These are phyloP conservation scores for Mycosphaerella sp. DNA, from an alignment of 2,329 filamentous ascomycete species.

Conservation along the genomic window DNA sequence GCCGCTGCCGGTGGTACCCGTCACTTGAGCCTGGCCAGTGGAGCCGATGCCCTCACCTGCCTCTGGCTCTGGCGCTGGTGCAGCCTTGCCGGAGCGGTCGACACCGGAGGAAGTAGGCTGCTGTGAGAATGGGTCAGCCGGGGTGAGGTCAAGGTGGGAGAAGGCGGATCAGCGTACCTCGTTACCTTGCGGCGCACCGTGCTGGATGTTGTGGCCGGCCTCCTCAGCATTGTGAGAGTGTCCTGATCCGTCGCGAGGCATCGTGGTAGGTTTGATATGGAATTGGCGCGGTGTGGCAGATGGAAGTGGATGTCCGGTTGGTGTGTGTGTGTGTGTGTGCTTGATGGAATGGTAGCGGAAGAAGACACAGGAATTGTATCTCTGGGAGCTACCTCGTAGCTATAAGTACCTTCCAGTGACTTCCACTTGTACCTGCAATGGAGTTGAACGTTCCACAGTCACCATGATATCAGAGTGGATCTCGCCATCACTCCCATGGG, in stretches of 20 bases:
- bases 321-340: neutral
- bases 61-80: conserved; percentile 35
- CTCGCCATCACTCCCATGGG: too few relatives aligned
- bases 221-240: conserved; percentile 38
- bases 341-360: neutral
- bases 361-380: neutral
- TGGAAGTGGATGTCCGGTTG: neutral
- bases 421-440: too few relatives aligned
- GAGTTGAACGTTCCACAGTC: too few relatives aligned
- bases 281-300: neutral
- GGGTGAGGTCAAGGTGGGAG: too few relatives aligned
- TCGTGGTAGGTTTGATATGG: conserved; percentile 22
- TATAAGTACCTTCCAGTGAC: too few relatives aligned
- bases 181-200: conserved; percentile 31
- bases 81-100: conserved; percentile 37
- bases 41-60: conserved; percentile 31
- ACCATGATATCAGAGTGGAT: too few relatives aligned
- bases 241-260: conserved; percentile 40
- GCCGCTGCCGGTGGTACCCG: conserved; percentile 11
- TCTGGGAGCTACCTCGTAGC: too few relatives aligned
- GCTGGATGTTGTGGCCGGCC: conserved; percentile 33
- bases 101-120: conserved; percentile 22
- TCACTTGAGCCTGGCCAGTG: conserved; percentile 10
- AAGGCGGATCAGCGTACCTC: conserved; percentile 26
- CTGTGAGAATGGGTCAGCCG: conserved; percentile 1